These are phyloP conservation scores for Lunularia cruciata DNA, from an alignment of 225 moss, liverwort and hornwort genomes.

Conservation along the genomic window DNA sequence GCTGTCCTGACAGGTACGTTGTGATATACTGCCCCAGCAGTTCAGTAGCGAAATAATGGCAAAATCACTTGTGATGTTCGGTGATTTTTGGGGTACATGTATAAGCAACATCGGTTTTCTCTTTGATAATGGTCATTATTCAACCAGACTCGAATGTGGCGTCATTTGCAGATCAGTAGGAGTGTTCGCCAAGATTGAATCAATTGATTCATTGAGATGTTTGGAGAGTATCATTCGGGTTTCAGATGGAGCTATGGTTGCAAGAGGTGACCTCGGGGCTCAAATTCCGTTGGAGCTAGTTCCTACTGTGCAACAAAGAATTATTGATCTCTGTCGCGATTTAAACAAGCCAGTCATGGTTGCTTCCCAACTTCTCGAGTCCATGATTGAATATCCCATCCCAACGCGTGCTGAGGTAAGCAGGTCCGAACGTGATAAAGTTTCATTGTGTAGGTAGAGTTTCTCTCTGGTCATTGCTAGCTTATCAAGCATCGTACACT, in stretches of 20 bases:
- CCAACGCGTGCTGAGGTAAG: conserved; percentile 85
- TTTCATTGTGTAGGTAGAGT: too few species aligned
- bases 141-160: too few species aligned
- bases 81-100: too few species aligned
- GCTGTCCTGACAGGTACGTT: conserved; percentile 40
- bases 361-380: conserved; percentile 80
- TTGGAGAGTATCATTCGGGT: conserved; percentile 63
- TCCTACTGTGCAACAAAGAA: conserved; percentile 65
- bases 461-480: too few species aligned
- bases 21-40: not conserved
- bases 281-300: conserved; percentile 80
- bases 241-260: conserved; percentile 86
- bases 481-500: too few species aligned
- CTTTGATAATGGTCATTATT: too few species aligned
- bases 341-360: conserved; percentile 89
- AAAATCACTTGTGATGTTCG: too few species aligned
- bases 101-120: too few species aligned
- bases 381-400: conserved; percentile 84
- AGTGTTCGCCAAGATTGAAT: conserved; percentile 55
- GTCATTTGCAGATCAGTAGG: conserved; percentile 38
- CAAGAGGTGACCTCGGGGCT: conserved; percentile 80
- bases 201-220: conserved; percentile 35
- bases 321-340: conserved; percentile 59
- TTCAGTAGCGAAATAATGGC: too few species aligned
- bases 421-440: too few species aligned